Evolutionary conservation across 352 stramenopile species (phyloP).

Genomic region (Peronospora destructor): DNA sequence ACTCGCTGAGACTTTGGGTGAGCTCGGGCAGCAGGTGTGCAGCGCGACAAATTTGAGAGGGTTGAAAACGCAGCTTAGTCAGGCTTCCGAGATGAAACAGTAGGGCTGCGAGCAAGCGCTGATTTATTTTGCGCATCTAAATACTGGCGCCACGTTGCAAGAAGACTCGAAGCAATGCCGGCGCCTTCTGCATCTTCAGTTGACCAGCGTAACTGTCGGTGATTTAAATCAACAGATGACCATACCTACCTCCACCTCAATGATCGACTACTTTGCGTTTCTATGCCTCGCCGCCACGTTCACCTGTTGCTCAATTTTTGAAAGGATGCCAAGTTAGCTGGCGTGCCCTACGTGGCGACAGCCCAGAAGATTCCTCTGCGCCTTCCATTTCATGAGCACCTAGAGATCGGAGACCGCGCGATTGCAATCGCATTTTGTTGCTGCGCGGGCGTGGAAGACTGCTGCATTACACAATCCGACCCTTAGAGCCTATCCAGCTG

Average conservation of each 20-base stretch:
- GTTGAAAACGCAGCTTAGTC: constrained; percentile 14
- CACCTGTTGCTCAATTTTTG: constrained; percentile 23
- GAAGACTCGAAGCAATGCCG: constrained; percentile 5
- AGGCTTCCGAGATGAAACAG: constrained; percentile 9
- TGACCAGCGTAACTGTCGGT: constrained; percentile 14
- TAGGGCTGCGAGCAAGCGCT: constrained; percentile 3
- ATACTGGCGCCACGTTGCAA: constrained; percentile 4
- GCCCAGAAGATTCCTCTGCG: constrained; percentile 23
- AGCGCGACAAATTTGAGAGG: constrained; percentile 24
- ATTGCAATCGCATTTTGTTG: constrained; percentile 5
- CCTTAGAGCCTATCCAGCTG: constrained; percentile 16
- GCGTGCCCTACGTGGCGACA: constrained; percentile 16
- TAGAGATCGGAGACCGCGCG: constrained; percentile 6
- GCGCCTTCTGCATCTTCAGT: constrained; percentile 22
- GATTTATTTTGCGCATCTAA: constrained; percentile 15
- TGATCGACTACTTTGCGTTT: neutral
- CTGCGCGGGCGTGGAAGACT: constrained; percentile 6
- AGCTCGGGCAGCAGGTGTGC: constrained; percentile 19
- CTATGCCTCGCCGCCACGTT: constrained; percentile 15
- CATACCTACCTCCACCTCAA: neutral
- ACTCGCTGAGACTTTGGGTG: constrained; percentile 10
- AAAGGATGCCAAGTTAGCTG: constrained; percentile 28
- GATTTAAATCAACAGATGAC: constrained; percentile 16
- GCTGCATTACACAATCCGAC: constrained; percentile 6
- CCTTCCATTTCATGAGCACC: constrained; percentile 2